Evolutionary conservation across 73 alveolate species (phyloP).

Genomic region (Uronychia setigera): DNA sequence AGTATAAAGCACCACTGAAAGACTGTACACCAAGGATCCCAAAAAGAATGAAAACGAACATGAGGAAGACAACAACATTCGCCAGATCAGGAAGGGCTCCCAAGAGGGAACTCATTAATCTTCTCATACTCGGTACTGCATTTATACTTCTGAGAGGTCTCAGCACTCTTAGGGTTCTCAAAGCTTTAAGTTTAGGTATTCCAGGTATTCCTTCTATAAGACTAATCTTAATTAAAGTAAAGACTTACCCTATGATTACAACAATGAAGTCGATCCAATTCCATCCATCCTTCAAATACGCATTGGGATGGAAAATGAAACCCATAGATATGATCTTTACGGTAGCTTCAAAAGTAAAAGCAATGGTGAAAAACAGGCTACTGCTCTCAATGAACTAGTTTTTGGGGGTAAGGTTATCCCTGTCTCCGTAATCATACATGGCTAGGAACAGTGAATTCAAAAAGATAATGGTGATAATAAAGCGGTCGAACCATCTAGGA

Average conservation of each 20-base stretch:
- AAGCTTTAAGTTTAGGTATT: constrained; percentile 22
- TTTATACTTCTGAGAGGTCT: constrained; percentile 44
- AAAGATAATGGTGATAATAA: constrained; percentile 8
- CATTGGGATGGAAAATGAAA: constrained; percentile 19
- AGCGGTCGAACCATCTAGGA: constrained; percentile 27
- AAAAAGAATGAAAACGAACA: constrained; percentile 35
- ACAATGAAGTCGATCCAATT: constrained; percentile 50
- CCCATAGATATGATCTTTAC: constrained; percentile 40
- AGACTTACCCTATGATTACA: constrained; percentile 26
- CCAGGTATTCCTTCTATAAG: constrained; percentile 23
- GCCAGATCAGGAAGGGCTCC: constrained; percentile 45
- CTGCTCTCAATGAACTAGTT: background rate
- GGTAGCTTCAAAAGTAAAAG: constrained; percentile 40
- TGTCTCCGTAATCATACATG: constrained; percentile 32
- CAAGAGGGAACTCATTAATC: constrained; percentile 23
- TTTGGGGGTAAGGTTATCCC: constrained; percentile 4
- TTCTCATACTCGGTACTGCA: constrained; percentile 53
- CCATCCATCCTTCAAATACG: constrained; percentile 61
- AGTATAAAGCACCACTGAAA: constrained; percentile 24
- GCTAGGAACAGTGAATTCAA: constrained; percentile 38
- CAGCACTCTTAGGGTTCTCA: constrained; percentile 35
- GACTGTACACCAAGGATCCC: constrained; percentile 47
- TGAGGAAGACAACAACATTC: constrained; percentile 41
- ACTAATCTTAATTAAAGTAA: background rate
- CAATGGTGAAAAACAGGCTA: constrained; percentile 16